Conservation (phyloP, 306 rosid genomes). For the Notholithocarpus densiflorus region DNA sequence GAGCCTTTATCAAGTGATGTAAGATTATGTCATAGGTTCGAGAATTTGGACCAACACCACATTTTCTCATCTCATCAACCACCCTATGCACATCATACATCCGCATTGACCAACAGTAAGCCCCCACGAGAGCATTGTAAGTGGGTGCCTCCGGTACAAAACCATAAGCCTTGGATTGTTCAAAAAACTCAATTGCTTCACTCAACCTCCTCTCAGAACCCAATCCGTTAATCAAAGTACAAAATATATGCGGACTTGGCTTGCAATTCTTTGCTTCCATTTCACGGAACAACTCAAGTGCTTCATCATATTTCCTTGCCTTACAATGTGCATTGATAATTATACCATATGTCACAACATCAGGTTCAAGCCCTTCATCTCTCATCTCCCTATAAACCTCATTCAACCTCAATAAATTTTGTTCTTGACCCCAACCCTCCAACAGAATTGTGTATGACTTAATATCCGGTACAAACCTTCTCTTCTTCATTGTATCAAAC, state of each 20-base stretch:
- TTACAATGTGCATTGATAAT: constrained; percentile 69
- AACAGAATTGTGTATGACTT: constrained; percentile 70
- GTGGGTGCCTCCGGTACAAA: constrained; percentile 61
- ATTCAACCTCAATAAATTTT: constrained; percentile 54
- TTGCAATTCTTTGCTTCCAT: constrained; percentile 48
- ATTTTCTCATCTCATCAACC: constrained; percentile 59
- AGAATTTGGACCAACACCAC: constrained; percentile 66
- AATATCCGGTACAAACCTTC: constrained; percentile 57
- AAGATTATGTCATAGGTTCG: constrained; percentile 71
- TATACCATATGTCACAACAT: constrained; percentile 74
- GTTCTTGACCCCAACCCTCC: constrained; percentile 86
- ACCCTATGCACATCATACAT: constrained; percentile 49
- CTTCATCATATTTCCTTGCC: constrained; percentile 58
- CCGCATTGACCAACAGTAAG: constrained; percentile 67
- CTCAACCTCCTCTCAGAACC: constrained; percentile 67
- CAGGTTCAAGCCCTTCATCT: constrained; percentile 64
- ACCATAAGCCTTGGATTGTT: constrained; percentile 48
- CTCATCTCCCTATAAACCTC: constrained; percentile 81
- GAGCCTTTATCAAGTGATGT: constrained; percentile 60
- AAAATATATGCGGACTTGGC: constrained; percentile 73
- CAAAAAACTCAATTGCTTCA: constrained; percentile 67
- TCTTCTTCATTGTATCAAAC: constrained; percentile 69
- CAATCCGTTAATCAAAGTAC: constrained; percentile 75
- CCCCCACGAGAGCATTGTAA: constrained; percentile 82
- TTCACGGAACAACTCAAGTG: constrained; percentile 51